Evolutionary conservation across 257 asterid genomes (phyloP), one percentile per base, ranked within the genome.

Genomic region (Fraxinus americana): DNA sequence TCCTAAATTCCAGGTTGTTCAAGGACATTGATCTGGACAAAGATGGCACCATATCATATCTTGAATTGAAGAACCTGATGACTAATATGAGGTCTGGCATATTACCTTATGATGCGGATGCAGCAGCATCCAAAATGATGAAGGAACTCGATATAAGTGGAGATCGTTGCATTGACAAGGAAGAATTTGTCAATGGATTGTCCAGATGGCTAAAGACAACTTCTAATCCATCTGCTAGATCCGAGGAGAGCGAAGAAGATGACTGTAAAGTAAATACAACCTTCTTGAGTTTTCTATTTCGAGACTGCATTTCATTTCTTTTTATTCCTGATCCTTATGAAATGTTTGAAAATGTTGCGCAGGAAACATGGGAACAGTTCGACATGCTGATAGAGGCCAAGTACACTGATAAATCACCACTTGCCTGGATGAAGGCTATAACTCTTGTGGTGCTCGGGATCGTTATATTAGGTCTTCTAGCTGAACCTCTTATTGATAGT

Each of bases 401-500:
- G 72, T 67, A 81, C 38, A 74, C 75, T 4, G 94, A 87, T 66
- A 85, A 83, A 45, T 85, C 92, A 67, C 19, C 83, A 2, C 38
- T 82, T 69, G 92, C 91, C 4, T 87, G 92, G 90, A 72, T 32
- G 0, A 88, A 91, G 86, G 90, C 91, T 8, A 61, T 87, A 74
- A 34, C 82, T 32, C 88, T 82, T 52, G 63, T 89, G 14, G 52
- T 83, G 14, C 80, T 89, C 1, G 94, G 97, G 45, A 75, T 87
- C 12, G 41, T 75, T 12, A 85, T 83, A 74, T 84, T 91, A 2
- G 92, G 94, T 11, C 65, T 85, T 70, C 79, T 89, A 59, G 90
- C 91, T 0, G 94, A 91, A 71, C 94, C 97, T 41, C 94, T 91
- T 45, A 3, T n/a, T n/a, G n/a, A n/a, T n/a, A n/a, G n/a, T n/a